Base-by-base conservation (phyloP, 2,329 filamentous ascomycete species). In the Thielaviopsis musarum region DNA sequence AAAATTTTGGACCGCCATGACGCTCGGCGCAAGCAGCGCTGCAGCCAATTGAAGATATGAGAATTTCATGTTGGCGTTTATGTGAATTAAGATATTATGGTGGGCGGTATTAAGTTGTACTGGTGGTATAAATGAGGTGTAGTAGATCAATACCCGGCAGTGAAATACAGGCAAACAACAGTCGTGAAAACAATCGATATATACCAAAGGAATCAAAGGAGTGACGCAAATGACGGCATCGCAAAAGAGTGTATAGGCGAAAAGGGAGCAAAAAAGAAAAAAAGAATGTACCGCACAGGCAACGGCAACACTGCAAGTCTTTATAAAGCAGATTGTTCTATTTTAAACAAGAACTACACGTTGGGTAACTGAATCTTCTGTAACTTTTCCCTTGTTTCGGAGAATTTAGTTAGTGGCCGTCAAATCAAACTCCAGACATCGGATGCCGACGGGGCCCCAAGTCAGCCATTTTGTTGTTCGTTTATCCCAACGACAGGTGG, bases 1-100 rank as follows among this genome's bases (percentile, higher is more conserved):
- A 65, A 85, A 84, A 62, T 59, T 59, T 21, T 75, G 72, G 51
- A 70, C 66, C 5, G 72, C 72, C 9, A 65, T 61, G 17, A 65
- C 61, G 17, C 61, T 64, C 48, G 64, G 63, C 24, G 69, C 60
- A 15, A 71, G 64, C n/a, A 70, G 57, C 49, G 58, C 21, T 21
- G n/a, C 49, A 30, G 59, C 59, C 26, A 41, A 21, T 19, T 41
- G 53, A 17, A 55, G 12, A 24, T 56, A n/a, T 17, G 26, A 17
- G 0, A 19, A 21, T 21, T 17, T 21, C 48, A 38, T 56, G 24
- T 51, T 59, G 24, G 24, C 49, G 10, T 34, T 34, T 34, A 34
- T 26, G 19, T 56, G 19, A 3, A 54, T 19, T 49, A 49, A 49
- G 45, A 21, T 21, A 49, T 49, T 49, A 49, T 49, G 21, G n/a